These are phyloP conservation scores for Parasarocladium wereldwijsianum DNA, from an alignment of 2,329 filamentous ascomycete species.

Conservation along the genomic window DNA sequence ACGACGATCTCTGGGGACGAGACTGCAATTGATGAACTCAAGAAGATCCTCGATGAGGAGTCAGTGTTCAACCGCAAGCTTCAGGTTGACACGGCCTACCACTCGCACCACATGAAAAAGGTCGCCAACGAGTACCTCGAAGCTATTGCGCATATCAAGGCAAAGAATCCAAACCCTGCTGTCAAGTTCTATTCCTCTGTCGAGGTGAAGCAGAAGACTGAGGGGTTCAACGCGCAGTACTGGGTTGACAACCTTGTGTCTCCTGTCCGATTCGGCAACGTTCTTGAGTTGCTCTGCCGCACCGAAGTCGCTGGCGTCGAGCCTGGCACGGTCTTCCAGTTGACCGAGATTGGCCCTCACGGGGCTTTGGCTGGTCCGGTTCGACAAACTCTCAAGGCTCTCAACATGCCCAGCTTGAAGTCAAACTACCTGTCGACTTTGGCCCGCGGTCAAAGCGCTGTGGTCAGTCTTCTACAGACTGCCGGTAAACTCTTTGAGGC, in stretches of 20 bases:
- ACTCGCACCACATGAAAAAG: conserved; percentile 8
- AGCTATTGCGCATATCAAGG: conserved; percentile 1
- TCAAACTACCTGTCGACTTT: conserved; percentile 31
- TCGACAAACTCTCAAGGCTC: conserved; percentile 31
- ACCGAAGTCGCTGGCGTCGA: not conserved
- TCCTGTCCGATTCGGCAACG: conserved; percentile 19
- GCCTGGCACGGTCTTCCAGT: not conserved
- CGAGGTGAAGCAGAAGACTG: not conserved
- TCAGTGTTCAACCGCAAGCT: conserved; percentile 8
- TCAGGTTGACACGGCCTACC: conserved; percentile 8
- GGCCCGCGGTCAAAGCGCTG: conserved; percentile 33
- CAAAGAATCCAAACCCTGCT: not conserved
- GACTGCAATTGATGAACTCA: conserved; percentile 4
- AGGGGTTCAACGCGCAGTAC: conserved; percentile 10
- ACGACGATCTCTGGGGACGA: conserved; percentile 6
- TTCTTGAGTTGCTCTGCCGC: conserved; percentile 6
- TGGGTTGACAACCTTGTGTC: conserved; percentile 20
- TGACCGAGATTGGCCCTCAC: conserved; percentile 34
- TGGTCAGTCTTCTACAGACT: conserved; percentile 26
- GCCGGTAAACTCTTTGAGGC: conserved; percentile 25
- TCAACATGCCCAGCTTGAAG: conserved; percentile 25
- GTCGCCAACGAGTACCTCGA: conserved; percentile 1
- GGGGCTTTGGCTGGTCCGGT: conserved; percentile 33
- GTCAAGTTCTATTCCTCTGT: conserved; percentile 2
- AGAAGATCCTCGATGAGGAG: conserved; percentile 2